Evolutionary conservation across 495 filamentous ascomycete species (phyloP).

Genomic region (Penicillium canescens): DNA sequence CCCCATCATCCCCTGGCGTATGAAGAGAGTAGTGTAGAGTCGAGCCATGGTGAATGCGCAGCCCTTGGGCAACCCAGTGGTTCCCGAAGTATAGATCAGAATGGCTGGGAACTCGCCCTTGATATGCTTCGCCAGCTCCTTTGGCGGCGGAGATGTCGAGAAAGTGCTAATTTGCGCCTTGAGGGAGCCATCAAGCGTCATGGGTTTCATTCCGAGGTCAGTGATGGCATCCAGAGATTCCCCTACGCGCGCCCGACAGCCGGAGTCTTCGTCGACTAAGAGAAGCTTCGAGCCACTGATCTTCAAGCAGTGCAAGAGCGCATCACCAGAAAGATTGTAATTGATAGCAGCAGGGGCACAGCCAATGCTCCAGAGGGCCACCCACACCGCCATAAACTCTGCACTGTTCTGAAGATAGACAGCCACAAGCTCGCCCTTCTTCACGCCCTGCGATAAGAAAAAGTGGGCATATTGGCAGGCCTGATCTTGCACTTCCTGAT

Average conservation of each 20-base stretch:
- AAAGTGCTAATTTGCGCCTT: conserved; percentile 49
- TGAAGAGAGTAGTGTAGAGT: conserved; percentile 24
- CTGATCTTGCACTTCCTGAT: conserved; percentile 53
- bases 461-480: conserved; percentile 65
- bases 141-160: conserved; percentile 45
- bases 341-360: conserved; percentile 73
- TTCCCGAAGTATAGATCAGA: conserved; percentile 71
- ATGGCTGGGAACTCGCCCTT: conserved; percentile 52
- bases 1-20: conserved; percentile 26
- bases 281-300: conserved; percentile 59
- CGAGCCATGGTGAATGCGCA: conserved; percentile 52
- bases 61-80: conserved; percentile 67
- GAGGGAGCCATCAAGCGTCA: conserved; percentile 48
- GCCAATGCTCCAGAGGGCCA: conserved; percentile 63
- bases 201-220: conserved; percentile 51
- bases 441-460: conserved; percentile 60
- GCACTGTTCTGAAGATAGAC: conserved; percentile 70
- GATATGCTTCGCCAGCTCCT: conserved; percentile 38
- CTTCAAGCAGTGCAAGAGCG: conserved; percentile 67
- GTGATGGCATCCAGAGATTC: conserved; percentile 49
- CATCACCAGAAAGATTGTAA: conserved; percentile 65
- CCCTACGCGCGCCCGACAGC: conserved; percentile 55
- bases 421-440: conserved; percentile 65
- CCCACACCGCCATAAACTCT: conserved; percentile 66
- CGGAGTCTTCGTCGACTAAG: conserved; percentile 64